phyloP scores from a whole-genome alignment of 208 protist genomes.

The Leishmania gerbilli region DNA sequence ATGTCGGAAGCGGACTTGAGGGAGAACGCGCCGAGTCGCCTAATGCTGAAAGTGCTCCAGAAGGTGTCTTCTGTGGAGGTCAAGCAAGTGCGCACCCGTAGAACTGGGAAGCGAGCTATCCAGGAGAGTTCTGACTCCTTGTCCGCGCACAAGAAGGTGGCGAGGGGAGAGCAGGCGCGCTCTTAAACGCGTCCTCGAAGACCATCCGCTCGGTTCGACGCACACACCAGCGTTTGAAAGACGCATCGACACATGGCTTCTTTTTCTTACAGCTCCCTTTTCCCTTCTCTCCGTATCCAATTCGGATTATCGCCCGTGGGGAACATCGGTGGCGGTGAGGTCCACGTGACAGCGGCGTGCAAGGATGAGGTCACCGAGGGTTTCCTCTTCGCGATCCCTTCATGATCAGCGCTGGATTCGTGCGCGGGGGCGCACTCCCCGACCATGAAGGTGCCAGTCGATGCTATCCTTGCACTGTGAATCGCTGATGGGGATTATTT shows the following conservation, averaged over 20 bases:
- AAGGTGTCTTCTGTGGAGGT: conserved; percentile 5
- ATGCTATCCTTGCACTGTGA: background rate
- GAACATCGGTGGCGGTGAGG: background rate
- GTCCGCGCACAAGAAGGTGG: background rate
- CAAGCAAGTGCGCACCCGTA: background rate
- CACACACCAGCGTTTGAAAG: background rate
- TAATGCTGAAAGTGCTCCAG: conserved; percentile 69
- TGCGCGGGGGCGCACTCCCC: background rate
- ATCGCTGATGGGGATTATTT: background rate
- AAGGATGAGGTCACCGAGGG: background rate
- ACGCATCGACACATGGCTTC: background rate
- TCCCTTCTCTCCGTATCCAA: background rate
- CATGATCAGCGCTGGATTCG: background rate
- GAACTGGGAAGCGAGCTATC: background rate
- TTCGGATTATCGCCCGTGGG: background rate
- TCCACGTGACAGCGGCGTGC: background rate
- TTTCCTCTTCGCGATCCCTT: background rate
- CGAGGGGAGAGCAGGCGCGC: background rate
- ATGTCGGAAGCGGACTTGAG: conserved; percentile 54
- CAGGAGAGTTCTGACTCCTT: background rate
- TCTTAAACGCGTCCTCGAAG: background rate
- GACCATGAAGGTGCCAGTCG: background rate
- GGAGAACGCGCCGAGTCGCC: conserved; percentile 47
- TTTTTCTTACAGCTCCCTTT: background rate
- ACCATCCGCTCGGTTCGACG: background rate